These are phyloP conservation scores for Botrytis fragariae DNA, from an alignment of 2,329 filamentous ascomycete species.

Conservation along the genomic window DNA sequence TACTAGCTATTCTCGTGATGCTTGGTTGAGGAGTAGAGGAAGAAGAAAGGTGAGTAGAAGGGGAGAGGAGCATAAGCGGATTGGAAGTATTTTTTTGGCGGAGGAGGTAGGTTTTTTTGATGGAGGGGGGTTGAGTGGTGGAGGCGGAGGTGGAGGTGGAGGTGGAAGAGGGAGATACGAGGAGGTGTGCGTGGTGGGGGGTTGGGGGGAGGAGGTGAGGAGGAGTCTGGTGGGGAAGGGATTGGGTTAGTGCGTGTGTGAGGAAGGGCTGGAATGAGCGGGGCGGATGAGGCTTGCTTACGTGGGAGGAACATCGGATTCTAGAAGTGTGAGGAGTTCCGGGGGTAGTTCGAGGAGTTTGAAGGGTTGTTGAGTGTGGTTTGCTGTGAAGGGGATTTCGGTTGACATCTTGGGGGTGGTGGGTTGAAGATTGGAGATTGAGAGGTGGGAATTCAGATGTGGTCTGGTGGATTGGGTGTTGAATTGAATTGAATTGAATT, in stretches of 20 bases:
- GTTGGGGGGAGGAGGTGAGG: conserved; percentile 41
- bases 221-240: conserved; percentile 39
- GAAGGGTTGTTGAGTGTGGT: conserved; percentile 50
- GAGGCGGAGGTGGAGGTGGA: conserved; percentile 16
- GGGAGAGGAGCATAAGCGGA: conserved; percentile 56
- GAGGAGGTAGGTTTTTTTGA: conserved; percentile 52
- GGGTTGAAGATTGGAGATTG: too few relatives aligned
- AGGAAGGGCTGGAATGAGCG: not conserved
- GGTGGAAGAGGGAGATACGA: conserved; percentile 25
- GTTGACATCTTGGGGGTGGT: conserved; percentile 30
- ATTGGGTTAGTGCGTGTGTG: conserved; percentile 32
- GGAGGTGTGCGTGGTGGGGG: conserved; percentile 22
- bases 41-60: conserved; percentile 29
- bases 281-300: conserved; percentile 37
- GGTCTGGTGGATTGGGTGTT: not conserved
- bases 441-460: not conserved
- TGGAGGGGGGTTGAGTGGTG: conserved; percentile 19
- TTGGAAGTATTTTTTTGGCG: conserved; percentile 68
- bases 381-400: conserved; percentile 52
- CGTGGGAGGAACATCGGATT: conserved; percentile 53
- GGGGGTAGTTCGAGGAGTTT: conserved; percentile 62
- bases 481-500: too few relatives aligned
- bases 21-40: conserved; percentile 39
- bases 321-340: conserved; percentile 55
- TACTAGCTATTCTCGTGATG: conserved; percentile 51